Conservation (phyloP, 495 filamentous ascomycete species). For the Pseudevernia furfuracea region DNA sequence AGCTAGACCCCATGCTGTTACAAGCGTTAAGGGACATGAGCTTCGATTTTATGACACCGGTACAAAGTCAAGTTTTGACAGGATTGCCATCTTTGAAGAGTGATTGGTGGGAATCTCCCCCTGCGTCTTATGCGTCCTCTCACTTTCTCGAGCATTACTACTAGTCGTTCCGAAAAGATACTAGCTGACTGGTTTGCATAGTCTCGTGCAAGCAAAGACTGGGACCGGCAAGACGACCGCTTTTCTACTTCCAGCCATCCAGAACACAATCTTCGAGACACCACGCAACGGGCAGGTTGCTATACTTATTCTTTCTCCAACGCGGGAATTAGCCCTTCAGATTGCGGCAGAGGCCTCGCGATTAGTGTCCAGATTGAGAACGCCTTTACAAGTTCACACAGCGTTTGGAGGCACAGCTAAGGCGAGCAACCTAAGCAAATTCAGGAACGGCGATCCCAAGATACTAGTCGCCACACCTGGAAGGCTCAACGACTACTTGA, state of each 20-base stretch:
- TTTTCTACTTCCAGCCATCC: conserved; percentile 67
- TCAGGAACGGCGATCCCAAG: conserved; percentile 43
- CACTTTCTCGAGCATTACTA: neutral
- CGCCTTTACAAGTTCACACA: conserved; percentile 42
- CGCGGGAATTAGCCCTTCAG: conserved; percentile 58
- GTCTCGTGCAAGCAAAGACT: conserved; percentile 70
- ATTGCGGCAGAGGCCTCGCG: conserved; percentile 53
- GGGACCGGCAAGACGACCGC: conserved; percentile 79
- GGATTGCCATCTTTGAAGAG: conserved; percentile 44
- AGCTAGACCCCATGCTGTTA: conserved; percentile 41
- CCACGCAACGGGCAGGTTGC: conserved; percentile 44
- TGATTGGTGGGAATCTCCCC: conserved; percentile 36
- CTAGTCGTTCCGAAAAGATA: conserved; percentile 11
- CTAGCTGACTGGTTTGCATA: conserved; percentile 14
- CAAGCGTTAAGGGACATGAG: conserved; percentile 40
- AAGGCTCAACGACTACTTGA: conserved; percentile 54
- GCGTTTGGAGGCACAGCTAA: conserved; percentile 48
- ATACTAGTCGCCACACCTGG: conserved; percentile 59
- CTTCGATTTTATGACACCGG: conserved; percentile 46
- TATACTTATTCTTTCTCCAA: conserved; percentile 58
- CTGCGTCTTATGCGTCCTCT: conserved; percentile 10
- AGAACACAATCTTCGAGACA: conserved; percentile 46
- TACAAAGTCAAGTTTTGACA: conserved; percentile 48
- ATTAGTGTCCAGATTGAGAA: conserved; percentile 39
- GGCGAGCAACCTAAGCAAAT: conserved; percentile 38